Evolutionary conservation across 2,329 filamentous ascomycete genomes (phyloP).

Genomic region (Aureobasidium namibiae): DNA sequence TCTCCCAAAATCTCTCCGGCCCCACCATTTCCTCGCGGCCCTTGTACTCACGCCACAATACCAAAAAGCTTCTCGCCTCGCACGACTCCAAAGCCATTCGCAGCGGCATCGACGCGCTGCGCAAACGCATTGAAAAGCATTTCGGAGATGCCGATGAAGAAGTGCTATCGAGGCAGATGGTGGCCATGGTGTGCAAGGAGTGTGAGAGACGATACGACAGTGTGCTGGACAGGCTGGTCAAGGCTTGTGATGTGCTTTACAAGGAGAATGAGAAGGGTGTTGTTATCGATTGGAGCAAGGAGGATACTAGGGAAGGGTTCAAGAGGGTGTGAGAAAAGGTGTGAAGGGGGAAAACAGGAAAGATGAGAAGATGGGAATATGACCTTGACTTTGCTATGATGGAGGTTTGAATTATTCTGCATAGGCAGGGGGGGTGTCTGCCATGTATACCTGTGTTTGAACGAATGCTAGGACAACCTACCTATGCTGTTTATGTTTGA

Average conservation of each 20-base stretch:
- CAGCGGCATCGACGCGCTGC: conserved; percentile 81
- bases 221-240: conserved; percentile 42
- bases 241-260: conserved; percentile 36
- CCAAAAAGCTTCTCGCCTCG: conserved; percentile 74
- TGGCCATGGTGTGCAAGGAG: conserved; percentile 52
- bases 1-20: conserved; percentile 43
- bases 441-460: too few relatives aligned
- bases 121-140: conserved; percentile 92
- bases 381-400: too few relatives aligned
- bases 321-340: conserved; percentile 17
- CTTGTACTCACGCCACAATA: conserved; percentile 71
- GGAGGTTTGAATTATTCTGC: too few relatives aligned
- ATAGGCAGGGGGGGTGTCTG: too few relatives aligned
- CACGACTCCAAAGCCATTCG: conserved; percentile 80
- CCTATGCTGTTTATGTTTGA: too few relatives aligned
- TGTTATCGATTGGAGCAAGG: conserved; percentile 30
- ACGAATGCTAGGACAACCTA: too few relatives aligned
- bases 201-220: conserved; percentile 50
- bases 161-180: conserved; percentile 47
- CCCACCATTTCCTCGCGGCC: conserved; percentile 64
- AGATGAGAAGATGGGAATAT: too few relatives aligned
- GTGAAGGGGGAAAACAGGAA: too few relatives aligned
- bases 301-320: conserved; percentile 28
- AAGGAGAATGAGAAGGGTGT: conserved; percentile 34
- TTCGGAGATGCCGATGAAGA: conserved; percentile 84